Evolutionary conservation across 441 rosid genomes (phyloP).

Genomic region (Gossypium aridum): DNA sequence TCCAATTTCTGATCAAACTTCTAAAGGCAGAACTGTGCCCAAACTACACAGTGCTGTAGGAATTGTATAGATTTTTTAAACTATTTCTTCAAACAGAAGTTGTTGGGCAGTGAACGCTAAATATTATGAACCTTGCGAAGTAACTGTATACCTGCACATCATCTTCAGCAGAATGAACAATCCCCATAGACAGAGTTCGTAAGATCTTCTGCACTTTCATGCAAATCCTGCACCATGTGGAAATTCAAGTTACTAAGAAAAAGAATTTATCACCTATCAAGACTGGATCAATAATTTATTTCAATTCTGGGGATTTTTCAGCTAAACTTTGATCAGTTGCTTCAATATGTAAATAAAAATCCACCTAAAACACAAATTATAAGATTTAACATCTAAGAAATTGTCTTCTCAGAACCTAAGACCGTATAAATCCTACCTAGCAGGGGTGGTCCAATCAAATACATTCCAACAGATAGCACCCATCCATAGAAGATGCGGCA

Average conservation of each 20-base stretch:
- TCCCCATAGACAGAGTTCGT: constrained; percentile 36
- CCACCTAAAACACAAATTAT: constrained; percentile 4
- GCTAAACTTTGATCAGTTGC: constrained; percentile 2
- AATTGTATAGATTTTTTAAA: neutral
- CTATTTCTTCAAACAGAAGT: neutral
- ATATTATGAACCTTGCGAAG: neutral
- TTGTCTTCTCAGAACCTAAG: neutral
- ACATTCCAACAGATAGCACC: too few relatives aligned
- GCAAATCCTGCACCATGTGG: constrained; percentile 39
- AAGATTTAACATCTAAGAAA: neutral
- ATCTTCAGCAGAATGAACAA: constrained; percentile 45
- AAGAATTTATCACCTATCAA: constrained; percentile 1
- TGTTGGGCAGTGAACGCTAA: neutral
- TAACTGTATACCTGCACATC: constrained; percentile 46
- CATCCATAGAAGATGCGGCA: too few relatives aligned
- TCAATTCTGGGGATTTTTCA: constrained; percentile 1
- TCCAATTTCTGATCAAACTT: neutral
- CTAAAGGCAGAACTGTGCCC: neutral
- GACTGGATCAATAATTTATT: constrained; percentile 6
- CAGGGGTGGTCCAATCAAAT: too few relatives aligned
- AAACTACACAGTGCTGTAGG: neutral
- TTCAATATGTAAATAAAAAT: constrained; percentile 5
- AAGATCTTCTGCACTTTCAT: constrained; percentile 34
- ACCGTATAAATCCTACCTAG: too few relatives aligned
- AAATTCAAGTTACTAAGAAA: constrained; percentile 6